Evolutionary conservation across 371 early-diverging fungal genomes (phyloP), one percentile per base, ranked within the genome.

Genomic region (Rhizopus delemar): DNA sequence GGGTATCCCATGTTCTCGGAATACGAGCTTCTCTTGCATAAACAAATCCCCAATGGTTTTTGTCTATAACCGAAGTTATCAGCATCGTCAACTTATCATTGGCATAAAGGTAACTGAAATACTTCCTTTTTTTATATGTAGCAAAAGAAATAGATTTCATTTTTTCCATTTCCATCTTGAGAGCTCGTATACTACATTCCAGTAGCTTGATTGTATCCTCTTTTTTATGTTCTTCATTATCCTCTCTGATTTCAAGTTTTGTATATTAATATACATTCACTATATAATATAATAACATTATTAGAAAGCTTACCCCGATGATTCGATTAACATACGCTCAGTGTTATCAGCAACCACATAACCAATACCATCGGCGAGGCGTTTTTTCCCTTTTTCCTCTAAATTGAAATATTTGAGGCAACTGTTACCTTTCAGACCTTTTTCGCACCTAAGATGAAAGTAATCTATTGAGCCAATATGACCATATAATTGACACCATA

Each of bases 151-250:
- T 13, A n/a, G 39, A 52, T 28, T 38, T 52, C 28, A 39, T 38
- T 5, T 52, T 52, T 38, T 52, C 38, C 52, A 38, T 52, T 51
- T 51, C 51, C 52, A 52, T 39, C 52, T 52, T 52, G 22, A 52
- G 16, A n/a, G 35, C 38, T 22, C 52, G 38, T 16, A 52, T 52
- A 22, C 52, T 52, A 52, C 52, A 52, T 38, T 52, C 39, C 38
- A 52, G 38, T 52, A 52, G 39, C 34, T 52, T 52, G 8, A 52
- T 39, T 35, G 51, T 34, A 34, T 51, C 34, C 15, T 51, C 51
- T 51, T 51, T 51, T 51, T 51, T 51, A 31, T 51, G 51, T 33
- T 35, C 51, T 12, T 51, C 36, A 11, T 36, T 36, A 36, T 36
- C 36, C 36, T 36, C 36, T 36, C 36, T 36, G 36, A 36, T 36